Evolutionary conservation across 78 protist genomes (phyloP), one percentile per base, ranked within the genome.

Genomic region (Acrasis kona): DNA sequence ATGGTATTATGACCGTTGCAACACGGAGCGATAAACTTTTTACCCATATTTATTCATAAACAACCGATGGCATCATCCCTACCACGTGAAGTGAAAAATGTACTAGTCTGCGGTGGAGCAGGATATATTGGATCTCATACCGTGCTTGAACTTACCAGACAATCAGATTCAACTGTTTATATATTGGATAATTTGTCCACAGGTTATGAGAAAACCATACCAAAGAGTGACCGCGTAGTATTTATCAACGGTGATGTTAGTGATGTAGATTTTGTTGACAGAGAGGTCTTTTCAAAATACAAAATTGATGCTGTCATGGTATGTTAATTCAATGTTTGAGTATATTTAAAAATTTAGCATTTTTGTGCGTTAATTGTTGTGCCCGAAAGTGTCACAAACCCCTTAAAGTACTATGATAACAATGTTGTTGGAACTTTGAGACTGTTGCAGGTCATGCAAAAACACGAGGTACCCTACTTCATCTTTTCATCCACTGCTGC

Each of bases 101-200:
- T 78, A 10, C 69, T 68, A 36, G 82, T 78, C 50, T 37, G 65
- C 10, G 94, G 94, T 40, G 99, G 98, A 0, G 96, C 96, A 27
- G 99, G 99, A 36, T 97, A 87, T 81, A 97, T 97, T 66, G 99
- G 99, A 4, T 57, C 87, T 42, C 99, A 96, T 83, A 85, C 89
- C 2, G 85, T 74, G 2, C 69, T 92, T 12, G 92, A 84, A 67
- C 77, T 96, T 30, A 9, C 4, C 3, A 41, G 89, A 39, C 31
- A 73, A 12, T 64, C 79, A 9, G 96, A 96, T 32, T 81, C 82
- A 57, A 77, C 88, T 3, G 97, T 95, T 9, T 78, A 91, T 10
- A 84, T 95, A 1, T 67, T 92, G n/a, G 99, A 97, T 65, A 85
- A 91, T 70, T 72, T 93, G 3, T 0, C 73, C 12, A 31, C 65